Percentiles rank a stretch among this genome's conserved stretches.
phyloP scores from a whole-genome alignment of 768 basidiomycete genomes.

The Mycena sanguinolenta region DNA sequence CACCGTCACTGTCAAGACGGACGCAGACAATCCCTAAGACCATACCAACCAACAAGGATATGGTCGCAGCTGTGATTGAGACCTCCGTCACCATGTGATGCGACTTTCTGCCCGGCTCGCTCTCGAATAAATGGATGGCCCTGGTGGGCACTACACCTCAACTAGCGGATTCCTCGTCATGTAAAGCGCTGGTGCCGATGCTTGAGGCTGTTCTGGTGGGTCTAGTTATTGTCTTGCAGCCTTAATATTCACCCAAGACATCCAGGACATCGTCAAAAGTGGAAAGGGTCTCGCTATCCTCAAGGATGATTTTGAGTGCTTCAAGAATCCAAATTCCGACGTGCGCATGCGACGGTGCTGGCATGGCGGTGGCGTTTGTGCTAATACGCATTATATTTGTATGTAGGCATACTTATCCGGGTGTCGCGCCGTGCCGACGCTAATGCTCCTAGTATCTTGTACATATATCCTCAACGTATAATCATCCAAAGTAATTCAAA shows the following conservation, averaged over 20 bases:
- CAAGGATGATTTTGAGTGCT: slow-evolving; percentile 7
- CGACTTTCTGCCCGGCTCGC: slow-evolving; percentile 34
- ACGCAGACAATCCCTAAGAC: not conserved
- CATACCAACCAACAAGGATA: slow-evolving; percentile 21
- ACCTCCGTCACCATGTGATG: slow-evolving; percentile 34
- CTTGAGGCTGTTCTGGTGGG: slow-evolving; percentile 38
- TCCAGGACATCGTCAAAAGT: slow-evolving; percentile 35
- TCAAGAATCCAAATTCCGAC: not conserved
- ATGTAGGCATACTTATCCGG: too few relatives aligned
- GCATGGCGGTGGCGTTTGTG: too few relatives aligned
- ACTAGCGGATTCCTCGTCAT: slow-evolving; percentile 26
- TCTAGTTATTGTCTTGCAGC: not conserved
- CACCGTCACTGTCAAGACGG: not conserved
- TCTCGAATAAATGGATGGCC: slow-evolving; percentile 38
- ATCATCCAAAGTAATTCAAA: too few relatives aligned
- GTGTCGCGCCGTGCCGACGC: too few relatives aligned
- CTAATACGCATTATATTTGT: too few relatives aligned
- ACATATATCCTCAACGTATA: too few relatives aligned
- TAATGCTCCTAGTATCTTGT: too few relatives aligned
- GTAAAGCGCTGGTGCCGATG: slow-evolving; percentile 31
- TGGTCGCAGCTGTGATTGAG: slow-evolving; percentile 31
- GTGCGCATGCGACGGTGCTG: too few relatives aligned
- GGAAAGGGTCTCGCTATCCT: slow-evolving; percentile 19
- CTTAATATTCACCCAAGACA: not conserved
- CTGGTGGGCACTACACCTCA: slow-evolving; percentile 27